Base-by-base conservation (phyloP, 164 flowering plant genomes). In the Akebia trifoliata region DNA sequence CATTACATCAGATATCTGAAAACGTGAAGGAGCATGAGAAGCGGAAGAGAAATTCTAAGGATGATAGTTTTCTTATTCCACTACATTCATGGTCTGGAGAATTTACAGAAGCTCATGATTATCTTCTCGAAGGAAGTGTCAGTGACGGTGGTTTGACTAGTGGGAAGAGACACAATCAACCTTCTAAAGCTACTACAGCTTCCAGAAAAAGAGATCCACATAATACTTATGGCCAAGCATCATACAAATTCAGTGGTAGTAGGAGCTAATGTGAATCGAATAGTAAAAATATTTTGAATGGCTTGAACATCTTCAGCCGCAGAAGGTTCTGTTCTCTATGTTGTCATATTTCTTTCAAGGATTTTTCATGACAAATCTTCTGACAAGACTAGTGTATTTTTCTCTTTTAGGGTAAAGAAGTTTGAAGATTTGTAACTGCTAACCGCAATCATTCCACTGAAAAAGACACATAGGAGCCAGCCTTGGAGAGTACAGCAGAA, bases 1-100 rank as follows among this genome's bases (percentile, higher is more conserved):
- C 90, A 8, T 81, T 93, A 60, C 90, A 87, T 58, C 77, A 84
- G 69, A 84, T 93, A 68, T 93, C 99, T 35, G 99, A 89, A 72
- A 90, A 90, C 68, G 87, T 93, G 64, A 90, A 81, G 62, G 74
- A 74, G 47, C 71, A 65, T 50, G 90, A 87, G 72, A 74, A 74
- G 71, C 73, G 56, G 40, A 80, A 60, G 73, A 84, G 74, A 69
- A 79, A 69, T 22, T 63, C 90, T 2, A 85, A 74, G 70, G 97
- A 93, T 68, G 99, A 93, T 51, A 82, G 76, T 65, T 66, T 70
- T 64, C 37, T 91, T 28, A 71, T 93, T 57, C 99, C 97, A 43
- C 58, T 93, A 77, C 76, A 65, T 56, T 69, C 94, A 20, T 73
- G 96, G 85, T 63, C 59, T 0, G 63, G 38, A 38, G 98, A 93